Evolutionary conservation across 495 filamentous ascomycete genomes (phyloP), one percentile per base, ranked within the genome.

Genomic region (Xylaria palmicola): DNA sequence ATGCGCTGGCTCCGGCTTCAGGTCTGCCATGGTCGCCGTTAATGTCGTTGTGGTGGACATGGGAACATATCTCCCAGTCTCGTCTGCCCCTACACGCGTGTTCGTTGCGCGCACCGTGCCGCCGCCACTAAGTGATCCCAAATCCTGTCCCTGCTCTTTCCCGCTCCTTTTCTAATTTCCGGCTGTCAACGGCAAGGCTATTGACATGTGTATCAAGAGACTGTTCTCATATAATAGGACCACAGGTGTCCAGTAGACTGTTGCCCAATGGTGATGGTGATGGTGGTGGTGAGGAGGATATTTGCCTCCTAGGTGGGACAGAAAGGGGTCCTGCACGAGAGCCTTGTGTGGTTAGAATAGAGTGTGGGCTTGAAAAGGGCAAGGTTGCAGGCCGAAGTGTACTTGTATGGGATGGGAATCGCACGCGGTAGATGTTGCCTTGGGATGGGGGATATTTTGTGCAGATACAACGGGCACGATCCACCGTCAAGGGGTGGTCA

Each of bases 11-110:
- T 81, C 79, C 65, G 69, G 72, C 76, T 78, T 81, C 75, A 81
- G 69, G 73, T 81, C 79, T 80, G 79, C 76, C 79, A 81, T 81
- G 72, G 75, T 77, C 69, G 75, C 76, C 77, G 77, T 75, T 67
- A 81, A 80, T 62, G 78, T 80, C 62, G 77, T 75, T 74, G 79
- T 80, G 71, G 79, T 74, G 73, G 78, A 79, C 78, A 81, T 81
- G 78, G 72, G 74, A 75, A 59, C 73, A 72, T 77, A 61, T 72
- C 75, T 72, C 68, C 73, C 68, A 62, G 64, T 49, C 59, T 41
- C 50, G 40, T 29, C 34, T 39, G 27, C 30, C 59, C 40, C 37
- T 61, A 30, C 32, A 27, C 49, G 50, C 34, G 40, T 44, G 17
- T 54, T 61, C 59, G 59, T 32, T 61, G 59, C 59, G 59, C 59